phyloP scores from a whole-genome alignment of 2,329 filamentous ascomycete species.

The Nigrospora oryzae region DNA sequence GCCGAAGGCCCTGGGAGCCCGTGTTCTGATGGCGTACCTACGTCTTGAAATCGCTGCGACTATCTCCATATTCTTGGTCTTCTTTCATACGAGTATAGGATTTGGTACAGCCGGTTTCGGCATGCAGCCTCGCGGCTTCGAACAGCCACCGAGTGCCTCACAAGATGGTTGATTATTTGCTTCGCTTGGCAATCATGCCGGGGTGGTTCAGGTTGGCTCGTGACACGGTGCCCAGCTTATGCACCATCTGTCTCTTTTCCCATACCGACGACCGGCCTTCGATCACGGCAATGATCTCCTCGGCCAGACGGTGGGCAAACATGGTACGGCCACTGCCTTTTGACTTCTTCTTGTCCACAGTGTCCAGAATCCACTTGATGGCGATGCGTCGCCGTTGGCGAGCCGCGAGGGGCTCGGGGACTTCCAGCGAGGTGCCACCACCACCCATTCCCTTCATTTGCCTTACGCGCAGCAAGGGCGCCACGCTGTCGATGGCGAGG shows the following conservation, averaged over 20 bases:
- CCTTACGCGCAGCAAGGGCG: constrained; percentile 76
- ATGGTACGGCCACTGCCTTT: constrained; percentile 61
- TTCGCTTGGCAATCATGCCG: constrained; percentile 1
- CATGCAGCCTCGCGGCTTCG: no score
- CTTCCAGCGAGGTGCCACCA: constrained; percentile 75
- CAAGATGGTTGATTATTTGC: not conserved
- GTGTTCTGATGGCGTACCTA: no score
- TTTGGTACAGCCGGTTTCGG: no score
- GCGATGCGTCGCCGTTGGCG: constrained; percentile 72
- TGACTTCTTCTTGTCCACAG: constrained; percentile 70
- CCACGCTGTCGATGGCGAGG: constrained; percentile 84
- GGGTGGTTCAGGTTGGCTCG: constrained; percentile 59
- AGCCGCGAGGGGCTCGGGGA: constrained; percentile 68
- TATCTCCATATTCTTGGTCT: no score
- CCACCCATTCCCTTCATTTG: constrained; percentile 70
- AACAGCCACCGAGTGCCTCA: no score
- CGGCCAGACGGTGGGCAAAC: constrained; percentile 71
- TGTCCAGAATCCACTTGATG: constrained; percentile 81
- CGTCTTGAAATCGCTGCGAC: no score
- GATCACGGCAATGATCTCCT: constrained; percentile 79
- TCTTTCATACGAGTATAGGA: no score
- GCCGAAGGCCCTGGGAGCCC: no score
- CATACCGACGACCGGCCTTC: constrained; percentile 79
- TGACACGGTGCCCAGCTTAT: constrained; percentile 72
- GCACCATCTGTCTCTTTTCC: constrained; percentile 70